Evolutionary conservation across 2,329 filamentous ascomycete species (phyloP), one percentile per base, ranked within the genome.

Genomic region (Decorospora gaudefroyi): DNA sequence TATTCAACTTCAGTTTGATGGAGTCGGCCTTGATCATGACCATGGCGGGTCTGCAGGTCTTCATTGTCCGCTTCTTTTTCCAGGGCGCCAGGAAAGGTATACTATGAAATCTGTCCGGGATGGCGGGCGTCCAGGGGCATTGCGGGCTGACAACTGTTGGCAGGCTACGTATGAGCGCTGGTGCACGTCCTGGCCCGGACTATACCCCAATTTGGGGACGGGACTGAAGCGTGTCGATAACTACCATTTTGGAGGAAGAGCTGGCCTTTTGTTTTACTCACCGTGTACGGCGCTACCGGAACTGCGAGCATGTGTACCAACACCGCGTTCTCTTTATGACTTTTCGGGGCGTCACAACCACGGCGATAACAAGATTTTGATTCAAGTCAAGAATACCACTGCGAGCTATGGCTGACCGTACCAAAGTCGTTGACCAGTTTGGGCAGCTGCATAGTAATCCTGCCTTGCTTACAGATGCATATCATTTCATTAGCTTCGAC

Each of bases 21-120:
- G 93, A 99, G 78, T 87, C 88, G 56, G 80, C 82, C 52, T 84
- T 99, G 77, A 95, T 99, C 77, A 78, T 96, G 53, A 87, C 85
- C 48, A 99, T 99, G 95, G 93, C 92, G 30, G 91, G 84, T 32
- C 74, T 99, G 68, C 95, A 99, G 77, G 93, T 99, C 36, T 96
- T 97, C 72, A 85, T 99, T 61, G 93, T 99, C 62, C 79, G 90
- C 57, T 97, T 97, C 85, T 99, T 99, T 78, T 99, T 99, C 83
- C 92, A 96, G 79, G 90, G 83, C 25, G 82, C 82, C n/a, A 72
- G 83, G 66, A 86, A 86, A 77, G 83, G 83, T 64, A 59, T 62
- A 34, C 49, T 62, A 51, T 62, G 32, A 47, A 35, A 13, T 25
- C 40, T 35, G 18, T 10, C n/a, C 11, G 22, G 10, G 27, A 18